phyloP scores from a whole-genome alignment of 768 basidiomycete genomes.

The Clavulina sp. region DNA sequence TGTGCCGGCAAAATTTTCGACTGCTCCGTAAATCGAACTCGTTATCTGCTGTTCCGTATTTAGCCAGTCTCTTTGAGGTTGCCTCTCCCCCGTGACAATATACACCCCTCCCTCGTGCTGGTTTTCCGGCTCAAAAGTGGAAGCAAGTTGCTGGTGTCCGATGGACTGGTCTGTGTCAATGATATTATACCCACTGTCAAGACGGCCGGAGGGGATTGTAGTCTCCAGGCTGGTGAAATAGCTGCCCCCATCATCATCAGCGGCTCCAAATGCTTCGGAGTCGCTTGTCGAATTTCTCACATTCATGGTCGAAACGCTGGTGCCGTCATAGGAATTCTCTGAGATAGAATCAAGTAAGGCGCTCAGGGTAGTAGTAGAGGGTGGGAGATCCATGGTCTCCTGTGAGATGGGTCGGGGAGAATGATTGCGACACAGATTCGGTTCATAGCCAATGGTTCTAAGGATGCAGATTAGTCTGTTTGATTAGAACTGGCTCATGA shows the following conservation, averaged over 20 bases:
- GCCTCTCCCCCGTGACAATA: constrained; percentile 11
- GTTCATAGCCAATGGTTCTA: constrained; percentile 28
- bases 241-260: too few relatives aligned
- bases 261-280: too few relatives aligned
- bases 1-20: not conserved
- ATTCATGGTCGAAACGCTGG: too few relatives aligned
- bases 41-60: constrained; percentile 64
- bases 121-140: too few relatives aligned
- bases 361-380: not conserved
- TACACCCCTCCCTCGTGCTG: constrained; percentile 11
- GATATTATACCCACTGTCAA: constrained; percentile 27
- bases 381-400: not conserved
- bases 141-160: not conserved
- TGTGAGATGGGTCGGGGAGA: not conserved
- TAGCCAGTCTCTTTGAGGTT: constrained; percentile 28
- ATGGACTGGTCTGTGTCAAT: constrained; percentile 21
- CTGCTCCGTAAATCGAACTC: constrained; percentile 14
- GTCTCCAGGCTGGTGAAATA: too few relatives aligned
- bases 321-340: constrained; percentile 26
- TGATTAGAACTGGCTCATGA: too few relatives aligned
- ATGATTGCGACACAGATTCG: not conserved
- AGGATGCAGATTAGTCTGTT: not conserved
- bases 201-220: constrained; percentile 4
- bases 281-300: too few relatives aligned
- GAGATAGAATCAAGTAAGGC: constrained; percentile 7